Evolutionary conservation across 768 basidiomycete species (phyloP).

Genomic region (Punctularia strigosozonata): DNA sequence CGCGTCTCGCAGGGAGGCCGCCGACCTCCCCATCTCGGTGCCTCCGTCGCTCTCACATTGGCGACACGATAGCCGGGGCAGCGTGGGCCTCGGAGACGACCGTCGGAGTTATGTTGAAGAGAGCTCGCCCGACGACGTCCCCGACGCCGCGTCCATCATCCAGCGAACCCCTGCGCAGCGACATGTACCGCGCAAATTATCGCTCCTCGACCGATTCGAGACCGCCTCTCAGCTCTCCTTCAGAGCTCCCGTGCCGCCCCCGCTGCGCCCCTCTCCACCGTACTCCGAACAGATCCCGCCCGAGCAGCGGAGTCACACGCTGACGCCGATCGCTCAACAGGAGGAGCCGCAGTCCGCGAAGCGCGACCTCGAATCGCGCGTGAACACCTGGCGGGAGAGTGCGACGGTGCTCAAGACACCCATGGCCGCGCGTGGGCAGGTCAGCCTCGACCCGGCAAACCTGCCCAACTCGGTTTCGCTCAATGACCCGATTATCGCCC

Average conservation of each 20-base stretch:
- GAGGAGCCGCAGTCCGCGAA: slow-evolving; percentile 44
- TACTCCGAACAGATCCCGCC: neutral
- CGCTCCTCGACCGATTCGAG: slow-evolving; percentile 57
- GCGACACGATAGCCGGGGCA: slow-evolving; percentile 42
- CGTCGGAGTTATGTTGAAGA: no score
- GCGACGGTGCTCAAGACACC: slow-evolving; percentile 38
- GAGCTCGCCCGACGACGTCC: slow-evolving; percentile 26
- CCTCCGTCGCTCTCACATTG: slow-evolving; percentile 36
- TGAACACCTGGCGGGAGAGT: slow-evolving; percentile 56
- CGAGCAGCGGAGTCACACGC: no score
- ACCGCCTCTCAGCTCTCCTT: slow-evolving; percentile 13
- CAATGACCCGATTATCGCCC: slow-evolving; percentile 13
- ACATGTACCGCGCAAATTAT: slow-evolving; percentile 54
- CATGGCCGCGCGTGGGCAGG: slow-evolving; percentile 36
- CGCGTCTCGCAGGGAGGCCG: slow-evolving; percentile 27
- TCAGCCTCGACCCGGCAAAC: slow-evolving; percentile 38
- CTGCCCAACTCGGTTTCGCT: slow-evolving; percentile 32
- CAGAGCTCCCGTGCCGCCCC: neutral
- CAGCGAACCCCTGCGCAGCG: slow-evolving; percentile 25
- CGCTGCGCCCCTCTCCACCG: neutral
- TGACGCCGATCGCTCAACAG: slow-evolving; percentile 55
- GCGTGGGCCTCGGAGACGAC: slow-evolving; percentile 28
- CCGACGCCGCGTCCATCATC: slow-evolving; percentile 15
- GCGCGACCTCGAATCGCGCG: slow-evolving; percentile 39
- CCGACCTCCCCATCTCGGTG: slow-evolving; percentile 28